phyloP scores from a whole-genome alignment of 371 early-diverging fungal species.

The Parasitella parasitica region DNA sequence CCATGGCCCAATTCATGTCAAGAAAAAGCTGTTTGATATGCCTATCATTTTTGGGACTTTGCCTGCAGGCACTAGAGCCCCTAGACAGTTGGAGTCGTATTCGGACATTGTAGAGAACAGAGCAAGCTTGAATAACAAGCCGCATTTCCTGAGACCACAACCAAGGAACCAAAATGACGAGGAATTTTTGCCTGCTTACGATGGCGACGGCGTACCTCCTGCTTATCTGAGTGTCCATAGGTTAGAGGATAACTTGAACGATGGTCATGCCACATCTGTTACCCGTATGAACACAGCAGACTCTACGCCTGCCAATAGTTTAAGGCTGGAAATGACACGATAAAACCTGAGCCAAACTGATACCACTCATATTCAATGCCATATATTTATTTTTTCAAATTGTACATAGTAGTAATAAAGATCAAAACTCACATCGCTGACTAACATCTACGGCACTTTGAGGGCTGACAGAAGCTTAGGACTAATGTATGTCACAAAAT shows the following conservation, averaged over 20 bases:
- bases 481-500: no score
- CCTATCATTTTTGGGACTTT: conserved; percentile 24
- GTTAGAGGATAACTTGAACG: neutral
- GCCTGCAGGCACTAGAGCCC: conserved; percentile 24
- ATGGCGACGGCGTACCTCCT: conserved; percentile 20
- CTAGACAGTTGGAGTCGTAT: conserved; percentile 22
- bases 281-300: neutral
- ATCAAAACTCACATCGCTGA: no score
- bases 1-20: conserved; percentile 22
- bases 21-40: conserved; percentile 23
- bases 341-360: neutral
- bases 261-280: neutral
- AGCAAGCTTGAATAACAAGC: conserved; percentile 2
- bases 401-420: neutral
- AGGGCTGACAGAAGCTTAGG: no score
- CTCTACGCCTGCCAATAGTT: neutral
- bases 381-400: neutral
- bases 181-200: conserved; percentile 24
- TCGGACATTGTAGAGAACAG: conserved; percentile 12
- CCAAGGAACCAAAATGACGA: conserved; percentile 6
- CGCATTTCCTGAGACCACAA: conserved; percentile 12
- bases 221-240: conserved; percentile 3
- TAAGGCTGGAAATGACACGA: neutral
- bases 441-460: no score
- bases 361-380: neutral